These are phyloP conservation scores for Rhazya stricta DNA, from an alignment of 257 asterid genomes.

Conservation along the genomic window DNA sequence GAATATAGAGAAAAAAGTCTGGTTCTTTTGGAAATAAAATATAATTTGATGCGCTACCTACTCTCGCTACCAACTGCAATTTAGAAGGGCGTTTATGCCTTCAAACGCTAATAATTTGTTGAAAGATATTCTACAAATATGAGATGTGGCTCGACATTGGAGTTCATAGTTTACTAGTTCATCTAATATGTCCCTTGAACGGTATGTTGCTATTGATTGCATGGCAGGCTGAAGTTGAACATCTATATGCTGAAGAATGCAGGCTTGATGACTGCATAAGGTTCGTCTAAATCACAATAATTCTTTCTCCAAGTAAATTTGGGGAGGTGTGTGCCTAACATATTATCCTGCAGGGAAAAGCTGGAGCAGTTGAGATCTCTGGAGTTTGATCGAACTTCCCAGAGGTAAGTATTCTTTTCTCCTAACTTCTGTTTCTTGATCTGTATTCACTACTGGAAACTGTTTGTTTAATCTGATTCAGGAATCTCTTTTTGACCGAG, in stretches of 20 bases:
- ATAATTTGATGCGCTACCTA: background rate
- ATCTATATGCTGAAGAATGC: slow-evolving; percentile 44
- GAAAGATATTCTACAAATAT: background rate
- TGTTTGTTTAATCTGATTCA: slow-evolving; percentile 26
- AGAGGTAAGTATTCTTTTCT: slow-evolving; percentile 40
- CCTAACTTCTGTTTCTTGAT: slow-evolving; percentile 8
- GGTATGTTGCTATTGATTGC: slow-evolving; percentile 8
- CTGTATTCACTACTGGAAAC: slow-evolving; percentile 5
- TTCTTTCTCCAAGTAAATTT: background rate
- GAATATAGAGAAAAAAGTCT: background rate
- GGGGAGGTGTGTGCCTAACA: slow-evolving; percentile 14
- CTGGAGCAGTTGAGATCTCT: slow-evolving; percentile 46
- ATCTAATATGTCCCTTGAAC: background rate
- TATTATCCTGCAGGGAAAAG: slow-evolving; percentile 50
- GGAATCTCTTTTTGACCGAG: slow-evolving; percentile 62
- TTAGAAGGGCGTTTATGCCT: background rate
- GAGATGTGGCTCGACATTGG: background rate
- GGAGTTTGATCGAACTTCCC: slow-evolving; percentile 36
- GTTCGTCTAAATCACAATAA: slow-evolving; percentile 29
- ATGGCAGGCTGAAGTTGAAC: slow-evolving; percentile 59
- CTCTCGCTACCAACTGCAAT: background rate
- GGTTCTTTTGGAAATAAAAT: background rate
- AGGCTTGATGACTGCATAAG: slow-evolving; percentile 65
- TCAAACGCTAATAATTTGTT: background rate
- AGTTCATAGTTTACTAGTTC: background rate